These are phyloP conservation scores for Fusarium graminum DNA, from an alignment of 2,329 filamentous ascomycete genomes.

Conservation along the genomic window DNA sequence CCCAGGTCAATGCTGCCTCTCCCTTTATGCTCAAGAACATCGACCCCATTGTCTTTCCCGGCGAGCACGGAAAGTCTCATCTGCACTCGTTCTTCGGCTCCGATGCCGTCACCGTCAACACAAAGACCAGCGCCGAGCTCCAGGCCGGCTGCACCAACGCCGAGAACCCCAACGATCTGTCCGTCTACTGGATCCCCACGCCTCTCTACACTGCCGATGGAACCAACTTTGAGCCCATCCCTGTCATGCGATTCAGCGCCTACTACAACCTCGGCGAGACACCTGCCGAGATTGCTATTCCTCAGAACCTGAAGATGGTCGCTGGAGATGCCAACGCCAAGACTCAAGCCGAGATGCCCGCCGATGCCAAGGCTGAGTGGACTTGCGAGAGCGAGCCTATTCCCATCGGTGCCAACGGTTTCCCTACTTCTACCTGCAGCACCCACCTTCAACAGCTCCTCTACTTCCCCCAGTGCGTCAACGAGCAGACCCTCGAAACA, in stretches of 20 bases:
- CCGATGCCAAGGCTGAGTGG: slow-evolving; percentile 51
- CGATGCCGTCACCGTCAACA: slow-evolving; percentile 50
- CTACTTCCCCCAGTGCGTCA: slow-evolving; percentile 46
- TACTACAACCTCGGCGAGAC: slow-evolving; percentile 59
- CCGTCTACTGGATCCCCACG: slow-evolving; percentile 61
- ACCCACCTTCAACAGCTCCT: slow-evolving; percentile 43
- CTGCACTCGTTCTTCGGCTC: slow-evolving; percentile 56
- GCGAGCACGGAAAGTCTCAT: slow-evolving; percentile 51
- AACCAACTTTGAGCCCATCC: slow-evolving; percentile 51
- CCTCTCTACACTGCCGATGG: slow-evolving; percentile 54
- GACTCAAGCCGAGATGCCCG: slow-evolving; percentile 21
- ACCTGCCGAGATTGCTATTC: slow-evolving; percentile 59
- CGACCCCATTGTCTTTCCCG: slow-evolving; percentile 52
- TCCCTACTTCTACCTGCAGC: slow-evolving; percentile 35
- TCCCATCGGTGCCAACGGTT: slow-evolving; percentile 39
- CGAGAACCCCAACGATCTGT: slow-evolving; percentile 62
- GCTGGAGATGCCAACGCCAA: slow-evolving; percentile 54
- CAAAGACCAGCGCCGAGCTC: slow-evolving; percentile 51
- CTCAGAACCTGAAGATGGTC: slow-evolving; percentile 58
- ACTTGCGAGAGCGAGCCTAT: slow-evolving; percentile 52
- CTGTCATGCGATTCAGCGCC: slow-evolving; percentile 57
- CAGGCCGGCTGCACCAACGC: slow-evolving; percentile 60
- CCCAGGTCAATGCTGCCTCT: slow-evolving; percentile 31
- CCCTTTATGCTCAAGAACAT: slow-evolving; percentile 54
- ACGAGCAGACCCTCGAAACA: slow-evolving; percentile 40